phyloP scores from a whole-genome alignment of 805 yeast genomes.

The Isabelozyma heimii region DNA sequence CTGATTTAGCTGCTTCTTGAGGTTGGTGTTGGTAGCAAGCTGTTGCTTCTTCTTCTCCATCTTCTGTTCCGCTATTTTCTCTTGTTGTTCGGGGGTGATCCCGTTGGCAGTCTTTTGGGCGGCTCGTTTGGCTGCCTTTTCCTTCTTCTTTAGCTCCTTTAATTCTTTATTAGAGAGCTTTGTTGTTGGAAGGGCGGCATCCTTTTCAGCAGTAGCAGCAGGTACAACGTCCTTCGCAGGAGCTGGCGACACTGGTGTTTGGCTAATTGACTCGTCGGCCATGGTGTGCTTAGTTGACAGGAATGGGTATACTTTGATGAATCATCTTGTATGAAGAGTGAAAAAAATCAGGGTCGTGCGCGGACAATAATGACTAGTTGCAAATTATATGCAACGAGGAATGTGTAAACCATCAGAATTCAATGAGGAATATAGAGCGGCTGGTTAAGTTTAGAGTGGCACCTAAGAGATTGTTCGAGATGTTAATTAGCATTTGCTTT shows the following conservation, averaged over 20 bases:
- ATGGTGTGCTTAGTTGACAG: not conserved
- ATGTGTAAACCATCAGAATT: too few relatives aligned
- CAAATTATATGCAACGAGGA: not conserved
- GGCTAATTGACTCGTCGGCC: not conserved
- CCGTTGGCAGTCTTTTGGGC: slow-evolving; percentile 76
- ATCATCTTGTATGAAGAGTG: not conserved
- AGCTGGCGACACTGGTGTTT: not conserved
- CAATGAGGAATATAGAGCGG: too few relatives aligned
- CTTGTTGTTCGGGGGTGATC: slow-evolving; percentile 45
- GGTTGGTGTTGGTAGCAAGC: slow-evolving; percentile 46
- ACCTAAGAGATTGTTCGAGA: too few relatives aligned
- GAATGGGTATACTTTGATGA: not conserved
- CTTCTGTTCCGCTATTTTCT: slow-evolving; percentile 40
- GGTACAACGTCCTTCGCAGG: not conserved
- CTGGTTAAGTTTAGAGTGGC: too few relatives aligned
- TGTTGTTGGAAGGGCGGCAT: slow-evolving; percentile 1
- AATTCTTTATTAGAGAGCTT: slow-evolving; percentile 70
- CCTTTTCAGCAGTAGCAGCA: not conserved
- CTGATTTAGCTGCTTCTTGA: slow-evolving; percentile 54
- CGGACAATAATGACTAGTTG: not conserved
- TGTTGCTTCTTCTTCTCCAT: slow-evolving; percentile 36
- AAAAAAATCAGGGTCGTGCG: not conserved
- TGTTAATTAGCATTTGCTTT: too few relatives aligned
- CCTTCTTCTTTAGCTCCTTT: slow-evolving; percentile 83
- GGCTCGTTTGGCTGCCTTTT: slow-evolving; percentile 90